Percentiles rank a stretch among this genome's conserved stretches.
Evolutionary conservation across 1,139 yeast genomes (phyloP).

Genomic region (Meyerozyma guilliermondii): DNA sequence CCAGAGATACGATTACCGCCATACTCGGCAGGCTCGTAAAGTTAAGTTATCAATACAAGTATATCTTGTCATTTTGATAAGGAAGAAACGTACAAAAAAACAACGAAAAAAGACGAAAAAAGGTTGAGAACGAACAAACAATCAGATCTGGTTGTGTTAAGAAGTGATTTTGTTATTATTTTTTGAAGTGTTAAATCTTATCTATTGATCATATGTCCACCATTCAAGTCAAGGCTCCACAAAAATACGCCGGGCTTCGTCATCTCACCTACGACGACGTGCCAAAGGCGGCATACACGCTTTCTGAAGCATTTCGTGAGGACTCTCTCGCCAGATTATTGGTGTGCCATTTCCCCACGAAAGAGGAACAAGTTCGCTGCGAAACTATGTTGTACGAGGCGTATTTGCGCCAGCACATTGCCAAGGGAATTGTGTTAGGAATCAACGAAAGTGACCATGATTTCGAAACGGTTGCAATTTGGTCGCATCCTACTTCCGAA

Average conservation of each 20-base stretch:
- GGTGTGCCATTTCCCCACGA: slow-evolving; percentile 37
- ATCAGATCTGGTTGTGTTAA: too few relatives aligned
- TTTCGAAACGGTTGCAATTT: slow-evolving; percentile 60
- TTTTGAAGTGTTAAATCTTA: too few relatives aligned
- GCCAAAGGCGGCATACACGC: slow-evolving; percentile 50
- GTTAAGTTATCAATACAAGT: slow-evolving; percentile 1
- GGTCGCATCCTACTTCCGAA: slow-evolving; percentile 53
- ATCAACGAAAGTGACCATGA: slow-evolving; percentile 36
- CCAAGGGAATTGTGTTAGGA: slow-evolving; percentile 52
- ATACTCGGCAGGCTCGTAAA: slow-evolving; percentile 1
- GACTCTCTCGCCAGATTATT: slow-evolving; percentile 51
- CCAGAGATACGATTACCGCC: slow-evolving; percentile 1
- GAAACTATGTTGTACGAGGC: slow-evolving; percentile 51
- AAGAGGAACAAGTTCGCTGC: slow-evolving; percentile 30
- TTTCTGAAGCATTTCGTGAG: slow-evolving; percentile 45
- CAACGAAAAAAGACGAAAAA: neutral
- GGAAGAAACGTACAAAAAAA: neutral
- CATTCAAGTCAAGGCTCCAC: neutral
- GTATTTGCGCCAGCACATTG: slow-evolving; percentile 52
- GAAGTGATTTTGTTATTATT: too few relatives aligned
- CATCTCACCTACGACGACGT: slow-evolving; percentile 27
- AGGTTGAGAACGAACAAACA: too few relatives aligned
- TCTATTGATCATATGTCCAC: neutral
- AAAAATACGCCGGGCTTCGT: neutral
- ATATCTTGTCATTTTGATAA: neutral